Evolutionary conservation across 2,329 filamentous ascomycete genomes (phyloP).

Genomic region (Sphaerostilbella broomeana): DNA sequence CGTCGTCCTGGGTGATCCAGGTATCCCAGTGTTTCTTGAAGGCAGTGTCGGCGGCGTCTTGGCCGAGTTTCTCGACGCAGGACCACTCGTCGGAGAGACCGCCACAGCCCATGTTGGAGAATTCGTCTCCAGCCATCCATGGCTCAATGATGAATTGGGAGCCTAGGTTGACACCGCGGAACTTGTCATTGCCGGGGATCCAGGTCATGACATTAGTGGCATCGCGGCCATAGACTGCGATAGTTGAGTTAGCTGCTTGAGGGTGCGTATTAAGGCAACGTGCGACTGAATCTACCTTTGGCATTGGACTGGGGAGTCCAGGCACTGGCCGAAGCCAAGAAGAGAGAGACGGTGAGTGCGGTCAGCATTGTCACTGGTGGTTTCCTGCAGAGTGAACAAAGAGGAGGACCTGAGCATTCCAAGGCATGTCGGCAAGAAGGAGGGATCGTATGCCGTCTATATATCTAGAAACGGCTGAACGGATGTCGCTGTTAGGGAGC

Average conservation of each 20-base stretch:
- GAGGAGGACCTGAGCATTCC: too few species aligned
- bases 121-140: constrained; percentile 21
- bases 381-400: too few species aligned
- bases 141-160: constrained; percentile 24
- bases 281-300: not conserved
- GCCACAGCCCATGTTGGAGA: constrained; percentile 21
- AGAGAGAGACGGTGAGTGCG: constrained; percentile 13
- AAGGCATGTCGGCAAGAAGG: too few species aligned
- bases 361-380: constrained; percentile 7
- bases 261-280: not conserved
- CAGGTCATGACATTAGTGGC: constrained; percentile 12
- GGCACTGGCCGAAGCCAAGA: constrained; percentile 9
- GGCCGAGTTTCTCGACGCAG: constrained; percentile 21
- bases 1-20: constrained; percentile 20
- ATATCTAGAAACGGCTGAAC: too few species aligned
- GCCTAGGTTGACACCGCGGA: constrained; percentile 22
- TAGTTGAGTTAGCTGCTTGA: not conserved
- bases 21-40: constrained; percentile 22
- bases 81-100: constrained; percentile 21
- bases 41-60: constrained; percentile 17
- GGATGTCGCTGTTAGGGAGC: too few species aligned
- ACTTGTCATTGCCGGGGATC: constrained; percentile 14
- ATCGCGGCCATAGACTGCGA: constrained; percentile 2
- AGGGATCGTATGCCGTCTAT: too few species aligned
- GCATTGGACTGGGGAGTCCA: constrained; percentile 10